Evolutionary conservation across 2,329 filamentous ascomycete species (phyloP), one percentile per base, ranked within the genome.

Genomic region (Beauveria caledonica): DNA sequence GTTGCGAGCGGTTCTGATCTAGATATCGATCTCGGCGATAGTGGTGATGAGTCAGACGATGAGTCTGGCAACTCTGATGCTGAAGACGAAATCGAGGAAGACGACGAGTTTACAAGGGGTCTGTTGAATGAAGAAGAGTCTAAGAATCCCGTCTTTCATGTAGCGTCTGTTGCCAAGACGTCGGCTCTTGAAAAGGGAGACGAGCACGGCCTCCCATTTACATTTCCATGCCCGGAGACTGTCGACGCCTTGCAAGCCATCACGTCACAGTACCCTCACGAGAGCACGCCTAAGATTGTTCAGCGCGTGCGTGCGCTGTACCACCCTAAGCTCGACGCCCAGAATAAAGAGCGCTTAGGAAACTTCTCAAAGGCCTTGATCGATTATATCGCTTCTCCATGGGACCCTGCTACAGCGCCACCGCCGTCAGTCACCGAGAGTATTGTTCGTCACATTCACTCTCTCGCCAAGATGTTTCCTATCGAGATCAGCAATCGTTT

Each of bases 301-400:
- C 92, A 96, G 72, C 85, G 93, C 63, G 94, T 99, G 67, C 86
- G 94, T 73, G 89, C 92, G 13, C 77, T 96, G n/a, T 89, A 97
- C 71, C 92, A 97, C 70, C 89, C 93, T 8, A 92, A 93, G 66
- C 82, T 99, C 36, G 85, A 88, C 63, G 84, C 84, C 65, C 86
- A 88, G 62, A 97, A 99, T 76, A 97, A 96, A 76, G 82, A 84
- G 64, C 92, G 90, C 69, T 83, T 97, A 15, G 72, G 84, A 62
- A 79, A 83, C 54, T 92, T 93, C 69, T 80, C 87, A 5, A 76
- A 77, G 39, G 79, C 82, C 6, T 78, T 93, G 11, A 82, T 92
- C 25, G 84, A 88, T 63, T 83, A 84, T 66, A 70, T 87, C 46
- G 76, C 76, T 3, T 76, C 80, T 61, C 73, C 82, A 17, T 80